Base-by-base conservation (phyloP, 148 eudicot genomes). In the Rhododendron kiyosumense region DNA sequence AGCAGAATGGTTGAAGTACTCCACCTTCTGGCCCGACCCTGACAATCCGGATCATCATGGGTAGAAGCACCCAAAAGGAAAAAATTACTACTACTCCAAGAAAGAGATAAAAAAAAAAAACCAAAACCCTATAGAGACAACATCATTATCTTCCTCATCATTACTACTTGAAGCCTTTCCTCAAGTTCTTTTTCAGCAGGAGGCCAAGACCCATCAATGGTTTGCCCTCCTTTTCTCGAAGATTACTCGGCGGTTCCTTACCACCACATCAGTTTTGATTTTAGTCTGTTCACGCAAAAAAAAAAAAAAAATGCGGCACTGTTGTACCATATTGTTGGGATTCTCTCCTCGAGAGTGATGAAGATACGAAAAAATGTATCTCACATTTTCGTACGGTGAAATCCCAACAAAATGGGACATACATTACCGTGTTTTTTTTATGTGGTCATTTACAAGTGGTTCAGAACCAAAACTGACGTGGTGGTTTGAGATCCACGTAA, bases 21-120 rank as follows among this genome's bases (percentile, higher is more conserved):
- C 97, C 85, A 48, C 88, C 85, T 96, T 96, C 92, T 96, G 98
- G 98, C 94, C 89, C 61, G 96, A 96, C 85, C 94, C 97, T 87
- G 94, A 96, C 94, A 92, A 93, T 88, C 95, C 93, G 87, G 94
- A 93, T 94, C 94, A 92, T 93, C 96, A 93, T 92, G 93, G 94
- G 73, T 91, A 92, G 92, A 20, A 69, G 75, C 75, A 69, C 34
- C 34, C 34, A 11, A 69, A 26, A 30, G 30, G 36, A 12, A 54
- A 24, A 82, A 63, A 51, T 52, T 4, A 63, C 0, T 4, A 22
- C 7, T 65, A 65, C 13, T n/a, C 12, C 13, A 10, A 65, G 71
- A n/a, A 65, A 28, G 30, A 12, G 34, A 32, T 1, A 28, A 69
- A 4, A 69, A 12, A 28, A 65, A 8, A 65, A 30, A 28, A 3